Evolutionary conservation across 208 protist species (phyloP).

Genomic region (Crithidia thermophila): DNA sequence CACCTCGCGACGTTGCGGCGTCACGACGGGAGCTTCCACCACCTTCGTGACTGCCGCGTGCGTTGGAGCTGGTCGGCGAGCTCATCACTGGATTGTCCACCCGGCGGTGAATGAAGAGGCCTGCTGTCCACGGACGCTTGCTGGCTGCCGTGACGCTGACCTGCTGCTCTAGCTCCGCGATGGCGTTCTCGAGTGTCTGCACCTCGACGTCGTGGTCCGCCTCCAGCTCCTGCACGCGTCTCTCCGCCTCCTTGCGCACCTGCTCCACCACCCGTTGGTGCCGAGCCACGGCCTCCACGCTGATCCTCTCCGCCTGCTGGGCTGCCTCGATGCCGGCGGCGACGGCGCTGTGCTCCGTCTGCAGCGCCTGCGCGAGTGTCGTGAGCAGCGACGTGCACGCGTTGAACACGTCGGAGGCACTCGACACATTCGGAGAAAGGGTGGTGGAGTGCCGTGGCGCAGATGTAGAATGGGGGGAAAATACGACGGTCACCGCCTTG

Average conservation of each 20-base stretch:
- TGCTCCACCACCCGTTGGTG: neutral
- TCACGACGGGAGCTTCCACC: neutral
- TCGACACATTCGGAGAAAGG: neutral
- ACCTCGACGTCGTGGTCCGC: slow-evolving; percentile 39
- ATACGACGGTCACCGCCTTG: too few species aligned
- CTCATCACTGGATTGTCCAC: neutral
- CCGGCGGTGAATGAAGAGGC: neutral
- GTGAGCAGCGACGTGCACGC: slow-evolving; percentile 2
- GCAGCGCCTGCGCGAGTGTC: slow-evolving; percentile 1
- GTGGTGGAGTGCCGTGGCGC: neutral
- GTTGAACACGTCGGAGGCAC: neutral
- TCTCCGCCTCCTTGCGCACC: slow-evolving; percentile 22
- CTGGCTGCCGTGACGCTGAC: slow-evolving; percentile 19
- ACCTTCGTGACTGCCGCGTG: neutral
- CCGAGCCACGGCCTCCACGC: neutral
- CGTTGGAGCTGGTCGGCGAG: neutral
- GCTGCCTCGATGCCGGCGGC: slow-evolving; percentile 5
- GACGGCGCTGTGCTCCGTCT: slow-evolving; percentile 22
- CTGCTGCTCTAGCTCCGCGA: slow-evolving; percentile 40
- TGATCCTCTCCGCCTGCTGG: neutral
- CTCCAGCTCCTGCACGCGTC: slow-evolving; percentile 38
- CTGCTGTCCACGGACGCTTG: slow-evolving; percentile 19
- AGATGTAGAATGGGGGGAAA: too few species aligned
- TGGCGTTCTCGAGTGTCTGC: slow-evolving; percentile 29
- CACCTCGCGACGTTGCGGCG: neutral